phyloP scores from a whole-genome alignment of 2,329 filamentous ascomycete species.

The Ophiostoma sp. region DNA sequence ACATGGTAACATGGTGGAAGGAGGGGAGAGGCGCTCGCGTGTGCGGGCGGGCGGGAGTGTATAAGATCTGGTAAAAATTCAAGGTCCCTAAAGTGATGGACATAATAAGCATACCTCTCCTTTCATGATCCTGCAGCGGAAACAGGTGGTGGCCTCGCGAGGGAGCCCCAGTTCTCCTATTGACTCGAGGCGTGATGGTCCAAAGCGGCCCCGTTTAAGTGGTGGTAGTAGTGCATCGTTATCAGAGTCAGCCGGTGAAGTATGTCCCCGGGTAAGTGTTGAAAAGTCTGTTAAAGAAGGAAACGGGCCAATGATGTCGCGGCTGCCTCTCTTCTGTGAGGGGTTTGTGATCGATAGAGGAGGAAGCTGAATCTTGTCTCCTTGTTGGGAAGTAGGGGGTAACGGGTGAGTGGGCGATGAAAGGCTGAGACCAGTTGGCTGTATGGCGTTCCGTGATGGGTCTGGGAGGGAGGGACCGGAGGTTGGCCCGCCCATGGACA shows the following conservation, averaged over 20 bases:
- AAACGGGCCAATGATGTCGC: slow-evolving; percentile 39
- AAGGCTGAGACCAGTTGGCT: slow-evolving; percentile 34
- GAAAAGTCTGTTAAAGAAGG: slow-evolving; percentile 40
- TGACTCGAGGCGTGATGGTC: slow-evolving; percentile 50
- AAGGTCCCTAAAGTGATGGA: not conserved
- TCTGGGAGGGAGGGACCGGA: slow-evolving; percentile 1
- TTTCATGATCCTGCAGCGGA: slow-evolving; percentile 47
- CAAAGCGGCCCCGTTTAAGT: slow-evolving; percentile 49
- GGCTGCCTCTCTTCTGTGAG: slow-evolving; percentile 37
- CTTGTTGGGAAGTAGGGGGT: slow-evolving; percentile 35
- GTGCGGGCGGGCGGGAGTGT: not conserved
- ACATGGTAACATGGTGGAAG: not conserved
- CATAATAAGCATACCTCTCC: slow-evolving; percentile 38
- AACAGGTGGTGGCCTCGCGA: slow-evolving; percentile 44
- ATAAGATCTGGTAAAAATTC: not conserved
- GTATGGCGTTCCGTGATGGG: slow-evolving; percentile 20
- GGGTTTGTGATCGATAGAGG: slow-evolving; percentile 35
- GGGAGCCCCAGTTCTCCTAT: slow-evolving; percentile 52
- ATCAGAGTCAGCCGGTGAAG: slow-evolving; percentile 38
- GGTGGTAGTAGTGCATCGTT: slow-evolving; percentile 51
- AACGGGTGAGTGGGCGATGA: slow-evolving; percentile 37
- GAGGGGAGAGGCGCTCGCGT: not conserved
- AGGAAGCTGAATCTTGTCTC: slow-evolving; percentile 33
- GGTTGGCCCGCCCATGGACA: slow-evolving; percentile 38
- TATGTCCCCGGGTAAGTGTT: slow-evolving; percentile 26